These are phyloP conservation scores for Panicum virgatum DNA, from an alignment of 202 grass and related monocot genomes.

Conservation along the genomic window DNA sequence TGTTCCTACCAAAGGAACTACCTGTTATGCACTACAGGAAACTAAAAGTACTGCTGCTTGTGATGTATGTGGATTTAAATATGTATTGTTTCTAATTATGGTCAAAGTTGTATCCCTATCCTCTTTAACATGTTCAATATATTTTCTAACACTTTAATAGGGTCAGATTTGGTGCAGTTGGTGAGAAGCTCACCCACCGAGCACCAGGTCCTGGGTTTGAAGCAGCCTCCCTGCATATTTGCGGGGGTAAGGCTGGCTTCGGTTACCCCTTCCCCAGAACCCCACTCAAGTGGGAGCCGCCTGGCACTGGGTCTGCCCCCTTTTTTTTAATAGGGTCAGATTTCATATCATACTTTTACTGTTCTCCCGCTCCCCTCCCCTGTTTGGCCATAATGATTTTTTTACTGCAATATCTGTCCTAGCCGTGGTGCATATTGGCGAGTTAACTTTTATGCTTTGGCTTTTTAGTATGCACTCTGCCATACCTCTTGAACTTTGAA, in stretches of 20 bases:
- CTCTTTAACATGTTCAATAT: not conserved
- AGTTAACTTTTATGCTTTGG: too few species aligned
- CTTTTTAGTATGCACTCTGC: not conserved
- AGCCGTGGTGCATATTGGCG: not conserved
- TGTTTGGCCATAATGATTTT: not conserved
- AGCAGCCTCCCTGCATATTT: too few species aligned
- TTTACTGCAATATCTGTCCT: not conserved
- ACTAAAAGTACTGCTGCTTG: not conserved
- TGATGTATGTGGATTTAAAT: not conserved
- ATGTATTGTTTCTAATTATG: not conserved
- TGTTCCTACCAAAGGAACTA: not conserved
- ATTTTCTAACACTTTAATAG: not conserved
- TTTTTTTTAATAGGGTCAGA: not conserved
- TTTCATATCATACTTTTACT: not conserved
- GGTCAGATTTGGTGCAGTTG: too few species aligned
- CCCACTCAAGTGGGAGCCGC: too few species aligned
- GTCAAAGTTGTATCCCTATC: not conserved
- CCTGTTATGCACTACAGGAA: slow-evolving; percentile 7
- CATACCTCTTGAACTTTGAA: not conserved
- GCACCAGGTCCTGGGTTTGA: too few species aligned
- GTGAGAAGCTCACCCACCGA: too few species aligned
- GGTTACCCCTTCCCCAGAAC: too few species aligned
- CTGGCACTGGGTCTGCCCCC: too few species aligned
- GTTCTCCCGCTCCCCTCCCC: not conserved
- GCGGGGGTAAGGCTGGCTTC: too few species aligned